Evolutionary conservation across 169 alveolate genomes (phyloP).

Genomic region (Eimeria necatrix): DNA sequence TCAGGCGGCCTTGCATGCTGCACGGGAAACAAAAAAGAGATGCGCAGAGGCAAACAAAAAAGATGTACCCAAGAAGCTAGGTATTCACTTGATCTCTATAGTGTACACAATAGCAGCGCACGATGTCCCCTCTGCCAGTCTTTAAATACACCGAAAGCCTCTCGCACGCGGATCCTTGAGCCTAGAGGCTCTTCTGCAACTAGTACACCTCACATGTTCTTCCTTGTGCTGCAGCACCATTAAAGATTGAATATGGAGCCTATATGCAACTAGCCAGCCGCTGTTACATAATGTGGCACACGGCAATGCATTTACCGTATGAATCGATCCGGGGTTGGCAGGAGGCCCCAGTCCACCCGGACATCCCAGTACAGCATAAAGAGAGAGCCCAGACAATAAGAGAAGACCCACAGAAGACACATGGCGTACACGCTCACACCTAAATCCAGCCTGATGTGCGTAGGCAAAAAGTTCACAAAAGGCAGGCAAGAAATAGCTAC

Average conservation of each 20-base stretch:
- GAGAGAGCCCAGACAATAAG: conserved; percentile 89
- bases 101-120: too few relatives aligned
- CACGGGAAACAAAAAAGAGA: not conserved
- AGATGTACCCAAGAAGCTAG: not conserved
- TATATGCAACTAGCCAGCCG: not conserved
- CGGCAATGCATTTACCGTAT: conserved; percentile 17
- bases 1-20: conserved; percentile 69
- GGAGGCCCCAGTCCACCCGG: conserved; percentile 93
- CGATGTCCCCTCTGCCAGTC: too few relatives aligned
- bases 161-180: too few relatives aligned
- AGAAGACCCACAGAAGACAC: conserved; percentile 85
- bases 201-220: not conserved
- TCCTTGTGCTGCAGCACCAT: not conserved
- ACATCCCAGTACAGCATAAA: conserved; percentile 92
- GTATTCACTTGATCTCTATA: not conserved
- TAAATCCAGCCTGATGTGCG: conserved; percentile 63
- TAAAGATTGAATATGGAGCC: too few relatives aligned
- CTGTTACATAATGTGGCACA: not conserved
- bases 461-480: too few relatives aligned
- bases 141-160: too few relatives aligned
- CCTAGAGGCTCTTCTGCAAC: too few relatives aligned
- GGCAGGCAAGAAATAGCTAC: too few relatives aligned
- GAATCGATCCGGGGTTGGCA: conserved; percentile 74
- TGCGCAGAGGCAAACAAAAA: too few relatives aligned
- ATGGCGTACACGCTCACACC: conserved; percentile 83